These are phyloP conservation scores for Cladobotryum mycophilum DNA, from an alignment of 2,329 filamentous ascomycete genomes.

Conservation along the genomic window DNA sequence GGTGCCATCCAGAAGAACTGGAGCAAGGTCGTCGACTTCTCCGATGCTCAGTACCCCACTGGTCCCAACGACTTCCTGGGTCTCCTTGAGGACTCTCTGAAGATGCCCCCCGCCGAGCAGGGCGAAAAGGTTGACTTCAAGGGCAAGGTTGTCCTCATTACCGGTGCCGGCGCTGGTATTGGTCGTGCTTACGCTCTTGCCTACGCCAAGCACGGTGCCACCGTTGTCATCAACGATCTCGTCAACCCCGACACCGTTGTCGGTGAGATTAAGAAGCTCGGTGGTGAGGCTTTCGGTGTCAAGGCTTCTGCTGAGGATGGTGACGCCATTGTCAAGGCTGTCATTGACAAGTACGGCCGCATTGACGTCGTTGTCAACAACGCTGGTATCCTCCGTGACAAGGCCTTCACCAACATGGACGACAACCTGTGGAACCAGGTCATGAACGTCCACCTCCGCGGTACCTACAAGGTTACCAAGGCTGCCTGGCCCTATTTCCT, in stretches of 20 bases:
- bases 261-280: slow-evolving; percentile 81
- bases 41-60: slow-evolving; percentile 68
- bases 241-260: slow-evolving; percentile 86
- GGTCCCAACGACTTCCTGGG: slow-evolving; percentile 84
- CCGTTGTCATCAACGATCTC: slow-evolving; percentile 93
- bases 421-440: slow-evolving; percentile 91
- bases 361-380: slow-evolving; percentile 98
- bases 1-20: slow-evolving; percentile 85
- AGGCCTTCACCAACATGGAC: slow-evolving; percentile 97
- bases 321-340: slow-evolving; percentile 82
- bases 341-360: slow-evolving; percentile 88
- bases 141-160: slow-evolving; percentile 80
- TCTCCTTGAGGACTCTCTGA: slow-evolving; percentile 76
- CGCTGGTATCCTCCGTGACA: slow-evolving; percentile 93
- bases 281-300: slow-evolving; percentile 85
- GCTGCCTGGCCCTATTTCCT: slow-evolving; percentile 96
- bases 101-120: slow-evolving; percentile 64
- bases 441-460: slow-evolving; percentile 83
- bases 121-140: slow-evolving; percentile 74
- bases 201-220: slow-evolving; percentile 77
- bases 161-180: slow-evolving; percentile 83
- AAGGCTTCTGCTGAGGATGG: slow-evolving; percentile 93
- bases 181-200: slow-evolving; percentile 85
- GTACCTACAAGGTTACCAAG: slow-evolving; percentile 95
- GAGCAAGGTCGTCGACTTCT: slow-evolving; percentile 82